Evolutionary conservation across 768 basidiomycete genomes (phyloP).

Genomic region (Podaxis sp.): DNA sequence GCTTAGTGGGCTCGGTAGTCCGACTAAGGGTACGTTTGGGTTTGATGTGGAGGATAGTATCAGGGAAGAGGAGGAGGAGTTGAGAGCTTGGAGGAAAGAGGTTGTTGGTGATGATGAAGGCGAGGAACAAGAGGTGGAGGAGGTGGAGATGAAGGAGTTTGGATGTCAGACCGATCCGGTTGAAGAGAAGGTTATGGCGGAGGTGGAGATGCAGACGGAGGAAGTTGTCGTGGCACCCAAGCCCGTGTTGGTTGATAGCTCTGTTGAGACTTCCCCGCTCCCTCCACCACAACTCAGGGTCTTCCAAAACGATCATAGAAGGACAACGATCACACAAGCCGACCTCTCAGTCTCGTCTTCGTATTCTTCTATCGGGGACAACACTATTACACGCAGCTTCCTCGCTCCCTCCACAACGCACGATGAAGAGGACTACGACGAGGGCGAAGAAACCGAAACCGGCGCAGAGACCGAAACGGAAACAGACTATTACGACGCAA

Average conservation of each 20-base stretch:
- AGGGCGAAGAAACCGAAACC: constrained; percentile 35
- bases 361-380: constrained; percentile 33
- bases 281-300: not conserved
- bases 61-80: constrained; percentile 38
- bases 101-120: constrained; percentile 33
- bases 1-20: constrained; percentile 7
- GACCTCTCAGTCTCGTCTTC: constrained; percentile 33
- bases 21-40: not conserved
- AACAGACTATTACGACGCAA: constrained; percentile 77
- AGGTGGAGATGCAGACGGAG: constrained; percentile 12
- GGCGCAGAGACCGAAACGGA: constrained; percentile 68
- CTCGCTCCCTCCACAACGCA: constrained; percentile 26
- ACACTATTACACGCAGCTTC: constrained; percentile 41
- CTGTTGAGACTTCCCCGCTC: not conserved
- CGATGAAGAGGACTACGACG: constrained; percentile 27
- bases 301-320: constrained; percentile 17
- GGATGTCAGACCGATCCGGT: constrained; percentile 39
- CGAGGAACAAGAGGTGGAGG: constrained; percentile 26
- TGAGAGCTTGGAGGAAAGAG: constrained; percentile 36
- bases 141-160: constrained; percentile 30
- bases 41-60: constrained; percentile 27
- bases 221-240: not conserved
- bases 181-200: constrained; percentile 34
- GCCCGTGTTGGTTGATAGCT: constrained; percentile 5
- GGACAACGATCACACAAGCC: constrained; percentile 49